A percentile compares a stretch with the other conserved stretches of the same genome.
phyloP scores from a whole-genome alignment of 352 stramenopile species.

The Globisporangium heterothallicum region DNA sequence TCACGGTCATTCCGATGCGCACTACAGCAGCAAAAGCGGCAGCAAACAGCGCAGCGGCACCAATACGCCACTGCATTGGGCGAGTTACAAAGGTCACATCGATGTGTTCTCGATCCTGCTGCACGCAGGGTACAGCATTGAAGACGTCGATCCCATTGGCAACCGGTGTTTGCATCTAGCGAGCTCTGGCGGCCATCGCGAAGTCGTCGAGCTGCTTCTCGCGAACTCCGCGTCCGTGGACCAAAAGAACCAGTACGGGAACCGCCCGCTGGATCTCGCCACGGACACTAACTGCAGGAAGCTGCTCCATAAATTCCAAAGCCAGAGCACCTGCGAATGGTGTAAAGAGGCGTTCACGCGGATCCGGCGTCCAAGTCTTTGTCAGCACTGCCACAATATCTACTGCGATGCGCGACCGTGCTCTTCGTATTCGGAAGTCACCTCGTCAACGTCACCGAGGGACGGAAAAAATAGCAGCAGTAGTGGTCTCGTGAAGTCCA shows the following conservation, averaged over 20 bases:
- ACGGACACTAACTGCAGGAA: conserved; percentile 56
- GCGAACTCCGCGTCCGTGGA: conserved; percentile 54
- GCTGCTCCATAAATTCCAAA: conserved; percentile 55
- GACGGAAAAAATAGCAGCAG: neutral
- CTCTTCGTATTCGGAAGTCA: conserved; percentile 41
- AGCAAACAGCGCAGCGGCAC: conserved; percentile 22
- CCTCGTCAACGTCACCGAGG: conserved; percentile 4
- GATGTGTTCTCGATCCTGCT: conserved; percentile 65
- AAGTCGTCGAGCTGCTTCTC: conserved; percentile 68
- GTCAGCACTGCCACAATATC: conserved; percentile 75
- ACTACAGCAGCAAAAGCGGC: conserved; percentile 1
- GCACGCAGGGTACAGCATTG: conserved; percentile 55
- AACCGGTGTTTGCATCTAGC: conserved; percentile 75
- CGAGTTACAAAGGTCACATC: conserved; percentile 76
- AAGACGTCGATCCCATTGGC: conserved; percentile 60
- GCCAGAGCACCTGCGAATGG: conserved; percentile 58
- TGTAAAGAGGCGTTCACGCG: conserved; percentile 72
- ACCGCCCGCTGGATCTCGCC: conserved; percentile 62
- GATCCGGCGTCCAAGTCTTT: conserved; percentile 62
- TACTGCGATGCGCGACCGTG: conserved; percentile 78
- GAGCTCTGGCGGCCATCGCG: conserved; percentile 55
- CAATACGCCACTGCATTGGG: conserved; percentile 83
- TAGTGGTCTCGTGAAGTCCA: conserved; percentile 6
- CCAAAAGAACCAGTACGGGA: conserved; percentile 69
- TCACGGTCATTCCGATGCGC: neutral